Conservation (phyloP, 1,284 basidiomycete species). For the Melanopsichium pennsylvanicum region DNA sequence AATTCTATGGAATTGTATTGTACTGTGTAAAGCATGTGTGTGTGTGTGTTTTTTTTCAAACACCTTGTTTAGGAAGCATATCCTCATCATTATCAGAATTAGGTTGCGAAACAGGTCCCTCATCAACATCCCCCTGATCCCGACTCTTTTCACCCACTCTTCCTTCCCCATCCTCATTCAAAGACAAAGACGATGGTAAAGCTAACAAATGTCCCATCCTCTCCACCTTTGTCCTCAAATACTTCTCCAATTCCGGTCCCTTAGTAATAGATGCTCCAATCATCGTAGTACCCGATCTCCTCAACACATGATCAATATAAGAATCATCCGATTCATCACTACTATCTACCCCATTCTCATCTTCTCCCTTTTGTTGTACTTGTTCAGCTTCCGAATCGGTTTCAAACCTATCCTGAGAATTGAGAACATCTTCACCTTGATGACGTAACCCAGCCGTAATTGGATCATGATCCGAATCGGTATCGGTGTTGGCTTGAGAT, state of each 20-base stretch:
- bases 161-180: too few species aligned
- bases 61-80: too few species aligned
- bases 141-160: too few species aligned
- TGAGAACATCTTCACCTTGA: slow-evolving; percentile 27
- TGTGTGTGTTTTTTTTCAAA: too few species aligned
- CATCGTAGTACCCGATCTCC: slow-evolving; percentile 78
- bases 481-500: slow-evolving; percentile 29
- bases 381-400: slow-evolving; percentile 9
- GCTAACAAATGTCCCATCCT: slow-evolving; percentile 95
- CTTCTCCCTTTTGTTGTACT: slow-evolving; percentile 10
- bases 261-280: slow-evolving; percentile 81
- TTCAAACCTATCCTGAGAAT: slow-evolving; percentile 10
- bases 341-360: slow-evolving; percentile 32
- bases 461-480: slow-evolving; percentile 10
- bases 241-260: slow-evolving; percentile 91
- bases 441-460: slow-evolving; percentile 21
- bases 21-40: too few species aligned
- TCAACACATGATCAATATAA: slow-evolving; percentile 67
- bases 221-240: slow-evolving; percentile 91
- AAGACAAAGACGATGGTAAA: too few species aligned
- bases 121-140: background rate
- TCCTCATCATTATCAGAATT: slow-evolving; percentile 21
- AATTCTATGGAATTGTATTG: too few species aligned
- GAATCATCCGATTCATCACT: slow-evolving; percentile 46
- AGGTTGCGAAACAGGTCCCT: slow-evolving; percentile 23